These are phyloP conservation scores for Trichoderma erinaceum DNA, from an alignment of 495 filamentous ascomycete species.

Conservation along the genomic window DNA sequence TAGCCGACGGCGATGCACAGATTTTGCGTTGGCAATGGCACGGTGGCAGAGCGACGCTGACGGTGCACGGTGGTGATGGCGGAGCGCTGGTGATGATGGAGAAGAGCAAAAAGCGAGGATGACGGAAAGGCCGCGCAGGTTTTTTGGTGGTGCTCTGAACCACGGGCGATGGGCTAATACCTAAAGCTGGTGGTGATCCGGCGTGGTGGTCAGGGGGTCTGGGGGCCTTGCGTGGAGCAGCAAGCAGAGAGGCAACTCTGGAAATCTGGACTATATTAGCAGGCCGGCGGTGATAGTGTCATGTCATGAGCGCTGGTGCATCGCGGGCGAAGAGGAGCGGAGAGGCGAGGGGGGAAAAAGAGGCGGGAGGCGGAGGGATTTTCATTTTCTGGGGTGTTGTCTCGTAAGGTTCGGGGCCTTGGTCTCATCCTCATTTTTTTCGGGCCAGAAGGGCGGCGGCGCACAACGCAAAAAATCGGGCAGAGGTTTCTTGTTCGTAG, in stretches of 20 bases:
- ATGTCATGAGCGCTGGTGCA: slow-evolving; percentile 13
- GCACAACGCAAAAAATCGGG: slow-evolving; percentile 25
- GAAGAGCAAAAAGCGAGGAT: not conserved
- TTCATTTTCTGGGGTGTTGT: slow-evolving; percentile 31
- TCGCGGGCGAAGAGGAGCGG: slow-evolving; percentile 17
- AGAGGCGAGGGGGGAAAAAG: slow-evolving; percentile 18
- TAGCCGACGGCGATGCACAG: slow-evolving; percentile 17
- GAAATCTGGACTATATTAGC: slow-evolving; percentile 11
- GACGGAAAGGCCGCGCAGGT: slow-evolving; percentile 8
- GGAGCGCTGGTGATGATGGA: slow-evolving; percentile 21
- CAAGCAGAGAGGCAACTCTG: slow-evolving; percentile 8
- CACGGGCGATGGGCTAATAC: slow-evolving; percentile 11
- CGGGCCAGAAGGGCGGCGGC: slow-evolving; percentile 23
- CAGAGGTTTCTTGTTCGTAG: slow-evolving; percentile 21
- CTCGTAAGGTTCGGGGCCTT: slow-evolving; percentile 30
- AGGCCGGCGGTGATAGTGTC: slow-evolving; percentile 22
- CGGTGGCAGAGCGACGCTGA: slow-evolving; percentile 16
- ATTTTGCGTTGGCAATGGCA: slow-evolving; percentile 30
- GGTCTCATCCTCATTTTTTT: slow-evolving; percentile 24
- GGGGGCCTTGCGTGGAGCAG: slow-evolving; percentile 14
- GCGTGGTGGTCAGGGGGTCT: slow-evolving; percentile 13
- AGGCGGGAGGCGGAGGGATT: slow-evolving; percentile 26
- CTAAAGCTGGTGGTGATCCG: slow-evolving; percentile 15
- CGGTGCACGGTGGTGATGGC: slow-evolving; percentile 8
- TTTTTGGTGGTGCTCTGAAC: slow-evolving; percentile 12